phyloP scores from a whole-genome alignment of 768 basidiomycete species.

The Serpula lacrymans region DNA sequence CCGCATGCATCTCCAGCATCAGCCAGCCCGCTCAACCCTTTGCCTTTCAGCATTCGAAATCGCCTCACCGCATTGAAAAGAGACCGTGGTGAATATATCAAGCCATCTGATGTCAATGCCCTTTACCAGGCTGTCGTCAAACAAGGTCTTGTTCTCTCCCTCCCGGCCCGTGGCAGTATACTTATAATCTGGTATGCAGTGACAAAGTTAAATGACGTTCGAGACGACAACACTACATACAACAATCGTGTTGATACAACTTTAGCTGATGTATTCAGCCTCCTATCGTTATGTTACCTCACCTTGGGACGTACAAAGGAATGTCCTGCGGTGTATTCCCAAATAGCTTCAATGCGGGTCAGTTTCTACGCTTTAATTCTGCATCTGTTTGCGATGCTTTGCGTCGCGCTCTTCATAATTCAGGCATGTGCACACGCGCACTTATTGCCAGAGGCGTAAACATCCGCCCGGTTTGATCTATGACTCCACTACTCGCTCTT shows the following conservation, averaged over 20 bases:
- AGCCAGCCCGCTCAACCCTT: slow-evolving; percentile 17
- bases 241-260: slow-evolving; percentile 94
- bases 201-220: slow-evolving; percentile 86
- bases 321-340: slow-evolving; percentile 92
- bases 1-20: slow-evolving; percentile 20
- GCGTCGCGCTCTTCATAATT: neutral
- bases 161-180: neutral
- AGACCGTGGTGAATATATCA: slow-evolving; percentile 89
- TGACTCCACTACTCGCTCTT: too few relatives aligned
- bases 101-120: slow-evolving; percentile 87
- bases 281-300: slow-evolving; percentile 95
- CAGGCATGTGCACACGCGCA: neutral
- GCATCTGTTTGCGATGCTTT: slow-evolving; percentile 2
- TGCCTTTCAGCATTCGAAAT: slow-evolving; percentile 75
- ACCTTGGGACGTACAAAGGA: slow-evolving; percentile 96
- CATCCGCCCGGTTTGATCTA: too few relatives aligned
- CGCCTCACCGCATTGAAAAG: slow-evolving; percentile 93
- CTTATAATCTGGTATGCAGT: slow-evolving; percentile 62
- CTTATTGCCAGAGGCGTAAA: neutral
- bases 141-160: slow-evolving; percentile 55
- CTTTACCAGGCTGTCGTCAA: slow-evolving; percentile 93
- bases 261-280: slow-evolving; percentile 91
- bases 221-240: slow-evolving; percentile 70
- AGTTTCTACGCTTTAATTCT: slow-evolving; percentile 35
- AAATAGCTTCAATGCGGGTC: slow-evolving; percentile 94